Conservation (phyloP, 1,284 basidiomycete genomes). For the Lentinula novae-zelandiae region DNA sequence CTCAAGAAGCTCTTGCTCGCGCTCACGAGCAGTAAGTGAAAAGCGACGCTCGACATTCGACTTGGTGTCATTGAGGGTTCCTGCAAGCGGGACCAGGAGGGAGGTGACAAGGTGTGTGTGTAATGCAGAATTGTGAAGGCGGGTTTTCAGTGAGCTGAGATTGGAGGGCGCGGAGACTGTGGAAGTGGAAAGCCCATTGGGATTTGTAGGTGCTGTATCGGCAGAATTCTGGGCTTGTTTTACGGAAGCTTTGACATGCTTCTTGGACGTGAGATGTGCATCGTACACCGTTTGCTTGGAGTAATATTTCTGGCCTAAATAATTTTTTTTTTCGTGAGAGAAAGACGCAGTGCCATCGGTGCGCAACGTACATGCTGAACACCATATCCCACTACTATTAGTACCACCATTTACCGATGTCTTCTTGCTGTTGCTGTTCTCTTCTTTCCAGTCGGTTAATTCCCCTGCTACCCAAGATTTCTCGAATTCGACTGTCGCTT, state of each 20-base stretch:
- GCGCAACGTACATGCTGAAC: slow-evolving; percentile 78
- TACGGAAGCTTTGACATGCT: slow-evolving; percentile 87
- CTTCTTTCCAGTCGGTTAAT: slow-evolving; percentile 73
- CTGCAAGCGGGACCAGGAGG: slow-evolving; percentile 62
- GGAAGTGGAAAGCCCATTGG: slow-evolving; percentile 60
- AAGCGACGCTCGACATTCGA: slow-evolving; percentile 95
- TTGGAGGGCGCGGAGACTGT: slow-evolving; percentile 32
- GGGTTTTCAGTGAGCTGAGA: slow-evolving; percentile 37
- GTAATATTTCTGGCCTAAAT: slow-evolving; percentile 84
- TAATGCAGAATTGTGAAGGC: slow-evolving; percentile 67
- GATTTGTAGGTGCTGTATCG: slow-evolving; percentile 47
- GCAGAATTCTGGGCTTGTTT: slow-evolving; percentile 60
- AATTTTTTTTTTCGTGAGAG: slow-evolving; percentile 1
- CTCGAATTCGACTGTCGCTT: slow-evolving; percentile 71
- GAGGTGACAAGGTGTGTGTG: slow-evolving; percentile 69
- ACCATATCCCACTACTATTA: slow-evolving; percentile 76
- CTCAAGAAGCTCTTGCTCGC: slow-evolving; percentile 90
- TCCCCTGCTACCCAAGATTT: slow-evolving; percentile 77
- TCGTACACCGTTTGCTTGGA: slow-evolving; percentile 98
- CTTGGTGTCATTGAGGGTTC: slow-evolving; percentile 84
- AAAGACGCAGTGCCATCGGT: slow-evolving; percentile 12
- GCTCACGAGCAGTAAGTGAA: slow-evolving; percentile 93
- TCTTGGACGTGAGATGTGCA: slow-evolving; percentile 92
- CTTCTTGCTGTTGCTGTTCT: slow-evolving; percentile 21
- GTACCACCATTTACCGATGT: slow-evolving; percentile 37